Evolutionary conservation across 805 yeast genomes (phyloP), one percentile per base, ranked within the genome.

Genomic region (Limtongia smithiae): DNA sequence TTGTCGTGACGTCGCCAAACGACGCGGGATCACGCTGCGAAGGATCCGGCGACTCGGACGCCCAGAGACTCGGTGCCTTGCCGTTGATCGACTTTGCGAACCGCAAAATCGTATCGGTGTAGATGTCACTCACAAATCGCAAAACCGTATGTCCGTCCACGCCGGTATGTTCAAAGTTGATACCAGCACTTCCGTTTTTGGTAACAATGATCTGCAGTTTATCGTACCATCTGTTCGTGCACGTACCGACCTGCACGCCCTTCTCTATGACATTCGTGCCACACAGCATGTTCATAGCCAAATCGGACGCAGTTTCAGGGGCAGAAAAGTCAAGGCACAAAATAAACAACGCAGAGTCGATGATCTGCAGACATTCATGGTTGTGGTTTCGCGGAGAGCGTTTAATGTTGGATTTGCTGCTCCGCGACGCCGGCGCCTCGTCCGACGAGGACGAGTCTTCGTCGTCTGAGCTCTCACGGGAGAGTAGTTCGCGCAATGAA

Each of bases 211-310:
- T 75, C 67, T 89, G 96, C 56, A 89, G 69, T 68, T 89, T 89
- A 68, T 89, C 97, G 65, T 88, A 89, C 96, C 96, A 89, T 65
- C 97, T 73, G 68, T 89, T 89, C 30, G 95, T 84, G 69, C 96
- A 88, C 3, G 96, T 87, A 51, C 97, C 97, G 30, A 84, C 83
- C 69, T 89, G 97, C 42, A 88, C 81, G 60, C 96, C 96, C 59
- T 85, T 79, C 54, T 85, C 86, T 34, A 89, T 71, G 32, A 76
- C 77, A 11, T 88, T 81, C 51, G 84, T 78, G 4, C 97, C 97
- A 66, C 96, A 89, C 37, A 89, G 76, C 83, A 87, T 83, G 64
- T 89, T 88, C 63, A 83, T 82, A 14, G 93, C 79, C 61, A 89
- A 69, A 50, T 83, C 85, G 17, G 70, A 51, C 4, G 67, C 57